Base-by-base conservation (phyloP, 768 basidiomycete genomes). In the Mycena amicta region DNA sequence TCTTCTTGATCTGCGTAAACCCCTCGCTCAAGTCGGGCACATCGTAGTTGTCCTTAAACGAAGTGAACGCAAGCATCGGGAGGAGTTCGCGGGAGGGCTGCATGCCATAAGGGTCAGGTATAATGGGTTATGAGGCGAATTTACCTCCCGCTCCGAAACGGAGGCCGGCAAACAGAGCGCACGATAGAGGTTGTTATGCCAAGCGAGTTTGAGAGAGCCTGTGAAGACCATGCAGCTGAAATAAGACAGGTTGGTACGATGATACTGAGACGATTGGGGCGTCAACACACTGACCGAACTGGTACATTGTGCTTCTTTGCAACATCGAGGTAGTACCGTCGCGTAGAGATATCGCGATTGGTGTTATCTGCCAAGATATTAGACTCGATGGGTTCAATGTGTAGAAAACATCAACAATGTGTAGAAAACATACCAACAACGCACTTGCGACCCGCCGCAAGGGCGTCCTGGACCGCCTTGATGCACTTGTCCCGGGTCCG, bases 101-200 rank as follows among this genome's bases (percentile, higher is more conserved):
- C 3, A 6, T 29, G 58, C 31, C 18, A 46, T 37, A 23, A 52
- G 41, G 46, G 27, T 26, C 28, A 31, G 33, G 31, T 15, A 47
- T 11, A 12, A 53, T 47, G n/a, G 12, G 41, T 20, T 52, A 54
- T n/a, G 51, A 30, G 52, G n/a, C n/a, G 25, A 41, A 52, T 4
- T 31, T 6, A 25, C 83, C 70, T 84, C 80, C 43, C 69, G 69
- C 2, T 66, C 69, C 29, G 73, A 68, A 20, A 75, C 71, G 1
- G 77, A 76, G 2, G 80, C 70, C 0, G 86, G 84, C 29, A 82
- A 73, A 60, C 82, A 83, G 63, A 77, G 90, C 33, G 92, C 86
- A 28, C 95, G 84, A 69, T 96, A 97, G 8, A 95, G 72, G 66
- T 95, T 95, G 70, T 97, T 97, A 72, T 98, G 96, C 88, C 87